phyloP scores from a whole-genome alignment of 768 basidiomycete species.

The Kwoniella heveanensis region DNA sequence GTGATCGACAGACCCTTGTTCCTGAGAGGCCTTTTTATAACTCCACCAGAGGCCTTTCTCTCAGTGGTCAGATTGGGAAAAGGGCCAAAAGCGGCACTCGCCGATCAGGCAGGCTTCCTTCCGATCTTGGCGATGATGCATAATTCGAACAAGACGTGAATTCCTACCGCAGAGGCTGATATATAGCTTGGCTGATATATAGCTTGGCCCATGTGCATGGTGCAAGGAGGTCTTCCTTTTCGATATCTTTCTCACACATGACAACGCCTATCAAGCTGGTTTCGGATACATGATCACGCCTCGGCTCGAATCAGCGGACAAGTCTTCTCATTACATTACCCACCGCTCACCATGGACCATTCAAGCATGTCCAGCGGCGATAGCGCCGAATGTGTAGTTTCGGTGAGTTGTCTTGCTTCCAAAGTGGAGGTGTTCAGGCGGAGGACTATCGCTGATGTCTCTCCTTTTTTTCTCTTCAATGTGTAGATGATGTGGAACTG shows the following conservation, averaged over 20 bases:
- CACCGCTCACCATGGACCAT: slow-evolving; percentile 18
- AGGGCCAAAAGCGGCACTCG: background rate
- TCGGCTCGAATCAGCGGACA: no score
- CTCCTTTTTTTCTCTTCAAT: no score
- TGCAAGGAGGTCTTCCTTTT: no score
- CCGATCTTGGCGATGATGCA: no score
- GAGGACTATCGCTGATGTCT: background rate
- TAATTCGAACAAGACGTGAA: no score
- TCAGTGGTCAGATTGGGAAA: background rate
- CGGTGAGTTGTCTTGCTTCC: slow-evolving; percentile 9
- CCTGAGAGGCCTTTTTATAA: slow-evolving; percentile 7
- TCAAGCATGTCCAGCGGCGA: slow-evolving; percentile 3
- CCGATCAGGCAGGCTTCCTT: no score
- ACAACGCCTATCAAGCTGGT: no score
- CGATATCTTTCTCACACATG: no score
- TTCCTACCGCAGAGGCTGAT: no score
- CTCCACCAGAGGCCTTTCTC: background rate
- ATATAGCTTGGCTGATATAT: no score
- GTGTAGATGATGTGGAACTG: slow-evolving; percentile 53
- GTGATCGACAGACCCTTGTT: slow-evolving; percentile 6
- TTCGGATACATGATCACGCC: no score
- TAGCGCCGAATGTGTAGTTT: slow-evolving; percentile 13
- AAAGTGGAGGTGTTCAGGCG: background rate
- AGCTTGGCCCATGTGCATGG: no score
- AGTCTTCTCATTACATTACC: background rate